Percentiles rank a stretch among this genome's conserved stretches.
Conservation (phyloP, 2,329 filamentous ascomycete genomes). For the Paecilomyces dactylethromorphus region DNA sequence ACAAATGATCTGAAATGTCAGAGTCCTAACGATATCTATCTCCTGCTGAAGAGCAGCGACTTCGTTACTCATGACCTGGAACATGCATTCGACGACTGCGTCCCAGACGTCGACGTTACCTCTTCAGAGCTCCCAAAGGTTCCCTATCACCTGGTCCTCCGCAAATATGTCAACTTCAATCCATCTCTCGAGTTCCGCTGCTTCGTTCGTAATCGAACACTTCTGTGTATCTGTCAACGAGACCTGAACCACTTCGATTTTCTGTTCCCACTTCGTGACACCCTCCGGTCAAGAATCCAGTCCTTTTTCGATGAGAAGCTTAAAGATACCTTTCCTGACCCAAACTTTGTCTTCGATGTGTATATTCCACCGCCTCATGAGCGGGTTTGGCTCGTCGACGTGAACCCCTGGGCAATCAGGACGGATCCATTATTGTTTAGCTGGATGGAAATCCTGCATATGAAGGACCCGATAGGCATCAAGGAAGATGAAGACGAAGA, state of each 20-base stretch:
- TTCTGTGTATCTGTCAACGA: conserved; percentile 80
- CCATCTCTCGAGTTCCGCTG: conserved; percentile 91
- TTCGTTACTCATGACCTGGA: conserved; percentile 93
- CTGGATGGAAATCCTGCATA: conserved; percentile 77
- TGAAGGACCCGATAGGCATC: conserved; percentile 44
- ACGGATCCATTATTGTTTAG: conserved; percentile 86
- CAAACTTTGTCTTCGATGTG: conserved; percentile 82
- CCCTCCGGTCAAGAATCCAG: conserved; percentile 62
- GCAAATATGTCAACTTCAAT: conserved; percentile 83
- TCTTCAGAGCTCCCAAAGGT: conserved; percentile 38
- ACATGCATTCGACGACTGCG: conserved; percentile 78
- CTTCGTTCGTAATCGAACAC: conserved; percentile 75
- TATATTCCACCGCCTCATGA: conserved; percentile 75
- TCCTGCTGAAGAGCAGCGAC: conserved; percentile 88
- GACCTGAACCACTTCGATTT: conserved; percentile 90
- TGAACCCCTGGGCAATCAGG: conserved; percentile 87
- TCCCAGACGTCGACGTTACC: conserved; percentile 32
- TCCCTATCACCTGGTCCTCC: conserved; percentile 72
- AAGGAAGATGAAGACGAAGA: conserved; percentile 25
- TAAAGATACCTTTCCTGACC: conserved; percentile 72
- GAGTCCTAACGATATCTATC: conserved; percentile 82
- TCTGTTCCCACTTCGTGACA: conserved; percentile 59
- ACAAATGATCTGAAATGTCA: conserved; percentile 91
- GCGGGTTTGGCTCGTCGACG: conserved; percentile 78
- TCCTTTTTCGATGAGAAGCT: conserved; percentile 72